Evolutionary conservation across 2,329 filamentous ascomycete species (phyloP), one percentile per base, ranked within the genome.

Genomic region (Tothia fuscella): DNA sequence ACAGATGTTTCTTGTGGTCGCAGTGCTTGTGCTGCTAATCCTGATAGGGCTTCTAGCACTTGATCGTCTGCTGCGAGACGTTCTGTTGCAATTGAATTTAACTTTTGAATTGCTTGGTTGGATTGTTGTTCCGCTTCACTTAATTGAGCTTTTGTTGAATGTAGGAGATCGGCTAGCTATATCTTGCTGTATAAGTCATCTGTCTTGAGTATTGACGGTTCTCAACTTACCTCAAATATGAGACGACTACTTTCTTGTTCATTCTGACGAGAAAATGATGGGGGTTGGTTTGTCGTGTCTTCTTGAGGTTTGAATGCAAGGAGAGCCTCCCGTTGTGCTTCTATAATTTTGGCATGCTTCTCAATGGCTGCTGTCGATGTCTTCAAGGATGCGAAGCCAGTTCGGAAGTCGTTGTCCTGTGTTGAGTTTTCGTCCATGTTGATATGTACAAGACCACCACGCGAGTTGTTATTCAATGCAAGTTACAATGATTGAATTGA

Each of bases 321-420:
- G 40, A 83, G 56, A 7, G 77, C 76, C 49, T 74, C 70, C 46
- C 75, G 73, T 55, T 85, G 80, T 38, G 70, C 65, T 43, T 70
- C 68, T 14, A 85, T 55, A 0, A 70, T 64, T 52, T 76, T 72
- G 21, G 70, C 77, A 52, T 84, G 80, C 56, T 72, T 71, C 47
- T 72, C 67, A 21, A 84, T 80, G 14, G 69, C 70, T 14, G 68
- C 68, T 1, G 80, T 83, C 2, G 80, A 82, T 28, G 65, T 65
- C 45, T 73, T 68, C n/a, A 86, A 63, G 41, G 80, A 72, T 3
- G 71, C 67, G 38, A 82, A 75, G 13, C 80, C 80, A 30, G 63
- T 57, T 41, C 66, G 65, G 42, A 84, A 63, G 39, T 82, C 76
- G 20, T 70, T 62, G 44, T 82, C 77, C 12, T 65, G 60, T n/a